phyloP scores from a whole-genome alignment of 768 basidiomycete species.

The Amyloporia xantha region DNA sequence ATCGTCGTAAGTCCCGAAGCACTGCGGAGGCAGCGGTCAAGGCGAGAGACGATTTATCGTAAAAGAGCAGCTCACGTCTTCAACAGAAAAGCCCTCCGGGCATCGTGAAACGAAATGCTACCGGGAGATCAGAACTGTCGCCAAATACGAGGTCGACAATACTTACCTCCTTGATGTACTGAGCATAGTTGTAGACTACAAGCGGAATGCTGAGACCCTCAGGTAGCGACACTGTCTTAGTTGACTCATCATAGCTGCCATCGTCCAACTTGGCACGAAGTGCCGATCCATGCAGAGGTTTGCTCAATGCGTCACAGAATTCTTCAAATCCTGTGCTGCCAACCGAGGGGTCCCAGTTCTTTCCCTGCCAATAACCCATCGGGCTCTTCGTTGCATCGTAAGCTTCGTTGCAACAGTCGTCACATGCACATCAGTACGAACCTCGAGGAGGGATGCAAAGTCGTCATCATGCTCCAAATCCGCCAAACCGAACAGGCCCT shows the following conservation, averaged over 20 bases:
- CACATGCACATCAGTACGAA: no score
- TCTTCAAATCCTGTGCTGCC: conserved; percentile 56
- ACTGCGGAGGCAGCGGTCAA: no score
- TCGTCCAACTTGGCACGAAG: conserved; percentile 16
- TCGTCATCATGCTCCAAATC: conserved; percentile 68
- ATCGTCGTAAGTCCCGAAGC: conserved; percentile 82
- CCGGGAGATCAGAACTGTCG: not conserved
- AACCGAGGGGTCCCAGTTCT: conserved; percentile 79
- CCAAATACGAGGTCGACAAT: not conserved
- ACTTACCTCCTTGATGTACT: conserved; percentile 65
- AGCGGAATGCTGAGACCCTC: conserved; percentile 48
- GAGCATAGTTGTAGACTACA: conserved; percentile 64
- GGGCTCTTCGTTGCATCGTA: conserved; percentile 40
- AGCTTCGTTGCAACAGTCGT: not conserved
- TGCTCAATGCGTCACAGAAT: conserved; percentile 56
- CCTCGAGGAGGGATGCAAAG: conserved; percentile 64
- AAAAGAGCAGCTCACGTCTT: conserved; percentile 35
- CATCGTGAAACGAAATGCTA: conserved; percentile 57
- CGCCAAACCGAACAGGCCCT: conserved; percentile 69
- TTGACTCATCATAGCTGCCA: conserved; percentile 39
- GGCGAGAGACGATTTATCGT: not conserved
- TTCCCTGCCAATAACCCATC: conserved; percentile 71
- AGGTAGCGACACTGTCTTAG: conserved; percentile 38
- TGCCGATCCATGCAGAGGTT: conserved; percentile 31
- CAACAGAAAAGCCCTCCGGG: conserved; percentile 38